These are phyloP conservation scores for Gamsiella multidivaricata DNA, from an alignment of 192 early-diverging fungal species.

Conservation along the genomic window DNA sequence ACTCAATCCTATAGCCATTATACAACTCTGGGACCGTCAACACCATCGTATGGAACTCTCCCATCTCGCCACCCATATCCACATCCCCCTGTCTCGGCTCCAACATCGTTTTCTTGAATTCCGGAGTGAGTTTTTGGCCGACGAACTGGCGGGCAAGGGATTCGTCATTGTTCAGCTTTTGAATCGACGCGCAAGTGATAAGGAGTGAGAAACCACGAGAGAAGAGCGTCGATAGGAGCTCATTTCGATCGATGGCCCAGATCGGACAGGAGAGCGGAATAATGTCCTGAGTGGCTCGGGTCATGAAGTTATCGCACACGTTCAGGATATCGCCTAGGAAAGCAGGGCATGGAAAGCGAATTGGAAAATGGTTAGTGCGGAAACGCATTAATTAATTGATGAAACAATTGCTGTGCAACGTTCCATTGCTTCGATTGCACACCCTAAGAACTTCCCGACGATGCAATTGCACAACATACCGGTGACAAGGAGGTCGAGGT, in stretches of 20 bases:
- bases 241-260: constrained; percentile 61
- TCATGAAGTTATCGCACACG: constrained; percentile 72
- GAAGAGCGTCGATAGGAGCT: constrained; percentile 62
- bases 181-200: constrained; percentile 55
- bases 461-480: constrained; percentile 51
- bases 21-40: constrained; percentile 64
- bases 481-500: constrained; percentile 63
- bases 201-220: constrained; percentile 43
- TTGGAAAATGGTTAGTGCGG: neutral
- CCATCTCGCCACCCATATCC: constrained; percentile 72
- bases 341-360: neutral
- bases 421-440: too few relatives aligned
- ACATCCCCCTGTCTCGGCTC: constrained; percentile 54
- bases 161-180: constrained; percentile 51
- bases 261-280: constrained; percentile 65
- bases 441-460: too few relatives aligned
- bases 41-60: constrained; percentile 80
- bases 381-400: too few relatives aligned
- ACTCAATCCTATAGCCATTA: constrained; percentile 33
- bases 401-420: too few relatives aligned
- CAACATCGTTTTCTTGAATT: constrained; percentile 54
- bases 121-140: constrained; percentile 52
- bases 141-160: constrained; percentile 54
- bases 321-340: constrained; percentile 66
- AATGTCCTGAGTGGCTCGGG: constrained; percentile 60